Evolutionary conservation across 306 rosid species (phyloP).

Genomic region (Dryas drummondii): DNA sequence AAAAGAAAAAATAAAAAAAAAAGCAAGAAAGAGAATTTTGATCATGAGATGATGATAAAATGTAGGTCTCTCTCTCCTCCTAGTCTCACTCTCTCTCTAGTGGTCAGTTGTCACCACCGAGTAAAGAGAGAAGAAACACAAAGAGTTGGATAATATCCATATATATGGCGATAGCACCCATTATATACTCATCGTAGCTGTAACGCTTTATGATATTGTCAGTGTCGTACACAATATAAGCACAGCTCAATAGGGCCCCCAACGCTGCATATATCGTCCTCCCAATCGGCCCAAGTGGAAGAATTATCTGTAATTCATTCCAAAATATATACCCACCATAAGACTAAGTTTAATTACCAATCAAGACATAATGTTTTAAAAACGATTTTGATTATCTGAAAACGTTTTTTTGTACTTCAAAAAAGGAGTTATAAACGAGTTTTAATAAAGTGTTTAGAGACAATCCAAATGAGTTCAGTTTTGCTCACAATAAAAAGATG

Average conservation of each 20-base stretch:
- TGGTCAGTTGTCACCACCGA: neutral
- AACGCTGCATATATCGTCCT: slow-evolving; percentile 25
- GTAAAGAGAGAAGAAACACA: slow-evolving; percentile 15
- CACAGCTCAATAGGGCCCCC: slow-evolving; percentile 21
- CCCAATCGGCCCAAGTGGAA: slow-evolving; percentile 28
- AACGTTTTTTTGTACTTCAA: too few species aligned
- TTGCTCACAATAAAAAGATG: too few species aligned
- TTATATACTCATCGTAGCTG: slow-evolving; percentile 33
- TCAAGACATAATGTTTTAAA: too few species aligned
- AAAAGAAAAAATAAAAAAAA: too few species aligned
- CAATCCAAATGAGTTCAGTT: too few species aligned
- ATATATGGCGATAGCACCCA: slow-evolving; percentile 31
- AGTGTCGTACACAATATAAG: slow-evolving; percentile 31
- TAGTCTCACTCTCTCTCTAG: too few species aligned
- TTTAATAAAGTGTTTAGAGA: too few species aligned
- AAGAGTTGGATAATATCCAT: slow-evolving; percentile 30
- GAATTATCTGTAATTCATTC: slow-evolving; percentile 15
- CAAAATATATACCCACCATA: neutral
- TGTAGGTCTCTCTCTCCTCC: neutral
- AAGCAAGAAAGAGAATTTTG: too few species aligned
- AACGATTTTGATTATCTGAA: too few species aligned
- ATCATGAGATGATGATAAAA: neutral
- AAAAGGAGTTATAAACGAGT: too few species aligned
- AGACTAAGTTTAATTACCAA: neutral
- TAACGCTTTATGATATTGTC: slow-evolving; percentile 33